Conservation (phyloP, 371 early-diverging fungal genomes). For the Apophysomyces trapeziformis region DNA sequence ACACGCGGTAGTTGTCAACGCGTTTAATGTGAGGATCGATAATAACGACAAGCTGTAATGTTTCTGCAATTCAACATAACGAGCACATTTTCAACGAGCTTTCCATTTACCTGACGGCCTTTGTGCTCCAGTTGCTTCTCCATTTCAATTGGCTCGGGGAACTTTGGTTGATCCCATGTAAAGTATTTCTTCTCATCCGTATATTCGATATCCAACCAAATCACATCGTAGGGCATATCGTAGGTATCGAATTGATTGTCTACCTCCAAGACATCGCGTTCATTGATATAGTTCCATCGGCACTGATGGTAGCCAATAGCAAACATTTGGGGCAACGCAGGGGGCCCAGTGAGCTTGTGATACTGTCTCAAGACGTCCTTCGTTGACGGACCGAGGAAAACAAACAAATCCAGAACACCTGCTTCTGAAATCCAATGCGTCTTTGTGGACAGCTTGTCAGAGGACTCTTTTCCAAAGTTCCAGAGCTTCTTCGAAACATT, state of each 20-base stretch:
- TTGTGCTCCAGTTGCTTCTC: constrained; percentile 71
- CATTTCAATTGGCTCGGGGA: constrained; percentile 90
- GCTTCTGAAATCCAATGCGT: constrained; percentile 97
- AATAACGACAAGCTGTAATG: constrained; percentile 83
- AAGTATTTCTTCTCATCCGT: constrained; percentile 91
- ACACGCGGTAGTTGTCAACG: constrained; percentile 75
- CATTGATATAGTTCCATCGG: constrained; percentile 92
- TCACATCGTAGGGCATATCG: constrained; percentile 92
- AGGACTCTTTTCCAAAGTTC: constrained; percentile 22
- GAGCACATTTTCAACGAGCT: background rate
- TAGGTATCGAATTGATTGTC: constrained; percentile 81
- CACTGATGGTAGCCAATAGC: constrained; percentile 94
- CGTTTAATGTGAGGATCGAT: constrained; percentile 97
- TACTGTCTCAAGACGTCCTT: constrained; percentile 78
- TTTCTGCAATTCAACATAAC: background rate
- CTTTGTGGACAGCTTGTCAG: constrained; percentile 43
- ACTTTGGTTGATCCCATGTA: constrained; percentile 88
- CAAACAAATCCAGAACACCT: constrained; percentile 87
- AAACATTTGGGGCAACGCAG: constrained; percentile 89
- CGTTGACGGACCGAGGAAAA: constrained; percentile 85
- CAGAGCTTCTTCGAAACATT: constrained; percentile 31
- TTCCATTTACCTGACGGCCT: constrained; percentile 71
- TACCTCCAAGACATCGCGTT: constrained; percentile 81
- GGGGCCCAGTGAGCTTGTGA: constrained; percentile 77
- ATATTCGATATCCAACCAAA: constrained; percentile 96